phyloP scores from a whole-genome alignment of 495 filamentous ascomycete genomes.

The Daldinia vernicosa region DNA sequence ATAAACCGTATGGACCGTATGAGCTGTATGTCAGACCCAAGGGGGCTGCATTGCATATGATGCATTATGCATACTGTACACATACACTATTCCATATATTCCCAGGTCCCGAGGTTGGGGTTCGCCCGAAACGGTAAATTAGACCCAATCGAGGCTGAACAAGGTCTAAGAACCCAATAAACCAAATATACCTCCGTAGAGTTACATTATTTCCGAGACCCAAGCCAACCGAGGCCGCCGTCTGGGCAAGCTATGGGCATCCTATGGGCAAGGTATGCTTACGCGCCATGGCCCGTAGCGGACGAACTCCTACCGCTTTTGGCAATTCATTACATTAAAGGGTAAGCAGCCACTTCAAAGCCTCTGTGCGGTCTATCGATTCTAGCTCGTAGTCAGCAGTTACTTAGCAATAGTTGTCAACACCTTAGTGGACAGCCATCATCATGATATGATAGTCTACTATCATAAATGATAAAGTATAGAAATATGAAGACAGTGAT shows the following conservation, averaged over 20 bases:
- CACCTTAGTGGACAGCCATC: neutral
- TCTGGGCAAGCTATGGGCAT: conserved; percentile 25
- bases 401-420: conserved; percentile 19
- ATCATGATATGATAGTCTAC: neutral
- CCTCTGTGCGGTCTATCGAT: conserved; percentile 16
- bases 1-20: neutral
- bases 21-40: conserved; percentile 13
- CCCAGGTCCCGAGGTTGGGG: conserved; percentile 25
- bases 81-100: neutral
- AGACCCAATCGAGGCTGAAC: conserved; percentile 34
- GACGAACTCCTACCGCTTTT: conserved; percentile 23
- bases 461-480: neutral
- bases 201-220: conserved; percentile 24
- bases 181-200: conserved; percentile 16
- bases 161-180: conserved; percentile 9
- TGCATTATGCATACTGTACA: conserved; percentile 14
- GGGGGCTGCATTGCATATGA: conserved; percentile 11
- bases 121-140: conserved; percentile 23
- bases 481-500: neutral
- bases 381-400: conserved; percentile 28
- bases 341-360: conserved; percentile 21
- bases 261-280: conserved; percentile 11
- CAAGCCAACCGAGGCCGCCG: conserved; percentile 15
- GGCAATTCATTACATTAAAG: conserved; percentile 9
- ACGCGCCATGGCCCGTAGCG: neutral